A percentile compares a stretch with the other conserved stretches of the same genome.
Conservation (phyloP, 495 filamentous ascomycete genomes). For the Zalerion maritima region DNA sequence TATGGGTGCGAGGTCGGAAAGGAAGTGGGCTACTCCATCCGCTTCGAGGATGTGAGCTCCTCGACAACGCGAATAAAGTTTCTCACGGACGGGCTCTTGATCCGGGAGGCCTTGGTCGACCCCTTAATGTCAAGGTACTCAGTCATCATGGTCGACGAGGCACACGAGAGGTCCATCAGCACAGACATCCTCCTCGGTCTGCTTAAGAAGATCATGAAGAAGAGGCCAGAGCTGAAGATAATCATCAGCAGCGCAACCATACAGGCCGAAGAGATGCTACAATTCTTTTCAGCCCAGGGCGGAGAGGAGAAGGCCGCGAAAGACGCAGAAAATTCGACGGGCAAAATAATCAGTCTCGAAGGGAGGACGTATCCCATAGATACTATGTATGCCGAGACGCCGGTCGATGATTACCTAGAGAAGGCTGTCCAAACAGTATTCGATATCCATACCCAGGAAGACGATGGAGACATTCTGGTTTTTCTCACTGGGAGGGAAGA, state of each 20-base stretch:
- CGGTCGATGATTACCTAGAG: conserved; percentile 80
- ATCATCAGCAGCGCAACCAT: conserved; percentile 90
- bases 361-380: conserved; percentile 90
- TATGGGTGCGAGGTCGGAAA: conserved; percentile 82
- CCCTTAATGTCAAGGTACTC: conserved; percentile 86
- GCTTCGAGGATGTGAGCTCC: conserved; percentile 94
- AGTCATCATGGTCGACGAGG: conserved; percentile 97
- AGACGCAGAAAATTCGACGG: conserved; percentile 28
- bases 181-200: conserved; percentile 86
- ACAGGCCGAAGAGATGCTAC: conserved; percentile 76
- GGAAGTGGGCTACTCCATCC: conserved; percentile 91
- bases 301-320: conserved; percentile 27
- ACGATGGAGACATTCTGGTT: conserved; percentile 79
- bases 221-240: conserved; percentile 69
- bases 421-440: conserved; percentile 77
- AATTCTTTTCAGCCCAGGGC: conserved; percentile 58
- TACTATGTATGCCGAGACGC: conserved; percentile 65
- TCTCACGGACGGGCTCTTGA: conserved; percentile 84
- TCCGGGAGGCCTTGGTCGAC: conserved; percentile 88
- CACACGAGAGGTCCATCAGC: conserved; percentile 89
- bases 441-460: conserved; percentile 80
- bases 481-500: conserved; percentile 92
- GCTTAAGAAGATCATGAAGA: conserved; percentile 84
- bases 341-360: conserved; percentile 75
- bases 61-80: conserved; percentile 85